Percentiles rank a stretch among this genome's conserved stretches.
These are phyloP conservation scores for Serendipita sp. DNA, from an alignment of 768 basidiomycete species.

Conservation along the genomic window DNA sequence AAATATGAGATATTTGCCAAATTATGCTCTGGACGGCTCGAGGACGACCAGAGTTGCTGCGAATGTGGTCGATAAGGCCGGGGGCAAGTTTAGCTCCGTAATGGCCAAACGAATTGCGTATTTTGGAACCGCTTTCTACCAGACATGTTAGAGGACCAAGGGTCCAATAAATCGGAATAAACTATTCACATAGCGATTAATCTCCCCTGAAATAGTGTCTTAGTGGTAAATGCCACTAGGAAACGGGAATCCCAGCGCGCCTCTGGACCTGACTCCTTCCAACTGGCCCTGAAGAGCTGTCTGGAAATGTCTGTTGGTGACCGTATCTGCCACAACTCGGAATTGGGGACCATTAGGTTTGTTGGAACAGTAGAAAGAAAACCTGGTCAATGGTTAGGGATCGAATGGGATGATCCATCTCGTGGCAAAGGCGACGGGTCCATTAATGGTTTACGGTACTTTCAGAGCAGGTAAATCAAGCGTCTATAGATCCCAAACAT, in stretches of 20 bases:
- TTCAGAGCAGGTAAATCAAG: constrained; percentile 48
- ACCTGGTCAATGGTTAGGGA: constrained; percentile 71
- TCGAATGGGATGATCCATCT: constrained; percentile 81
- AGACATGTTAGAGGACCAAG: too few species aligned
- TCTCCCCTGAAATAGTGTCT: not conserved
- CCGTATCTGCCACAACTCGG: constrained; percentile 35
- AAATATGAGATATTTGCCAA: too few species aligned
- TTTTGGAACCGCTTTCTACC: too few species aligned
- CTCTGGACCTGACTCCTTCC: not conserved
- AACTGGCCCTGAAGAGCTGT: not conserved
- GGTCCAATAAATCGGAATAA: too few species aligned
- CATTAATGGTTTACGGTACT: constrained; percentile 65
- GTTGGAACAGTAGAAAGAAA: constrained; percentile 48
- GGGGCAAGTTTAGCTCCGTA: too few species aligned
- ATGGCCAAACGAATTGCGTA: too few species aligned
- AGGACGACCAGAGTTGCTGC: too few species aligned
- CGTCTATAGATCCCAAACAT: not conserved
- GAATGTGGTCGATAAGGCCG: too few species aligned
- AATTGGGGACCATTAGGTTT: constrained; percentile 55
- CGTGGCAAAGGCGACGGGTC: constrained; percentile 80
- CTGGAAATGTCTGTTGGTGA: constrained; percentile 23
- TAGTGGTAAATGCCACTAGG: not conserved
- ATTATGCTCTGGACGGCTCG: too few species aligned
- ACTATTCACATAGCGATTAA: too few species aligned
- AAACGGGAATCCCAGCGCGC: not conserved